Conservation (phyloP, 2,329 filamentous ascomycete species). For the Pseudogymnoascus sp. region DNA sequence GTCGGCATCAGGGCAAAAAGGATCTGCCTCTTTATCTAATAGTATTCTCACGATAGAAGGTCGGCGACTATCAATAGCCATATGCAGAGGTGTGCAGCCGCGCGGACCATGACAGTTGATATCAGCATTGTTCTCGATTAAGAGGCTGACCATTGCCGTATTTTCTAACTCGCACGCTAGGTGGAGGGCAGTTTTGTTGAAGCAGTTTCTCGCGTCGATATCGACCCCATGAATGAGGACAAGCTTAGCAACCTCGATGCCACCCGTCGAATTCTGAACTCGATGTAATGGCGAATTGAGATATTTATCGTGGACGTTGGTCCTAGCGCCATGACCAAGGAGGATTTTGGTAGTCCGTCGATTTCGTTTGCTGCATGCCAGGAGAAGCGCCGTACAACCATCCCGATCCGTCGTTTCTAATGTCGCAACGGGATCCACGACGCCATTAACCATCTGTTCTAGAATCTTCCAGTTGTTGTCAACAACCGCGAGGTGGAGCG, state of each 20-base stretch:
- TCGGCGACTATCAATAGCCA: not conserved
- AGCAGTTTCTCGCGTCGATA: not conserved
- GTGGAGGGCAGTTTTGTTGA: not conserved
- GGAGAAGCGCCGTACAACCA: not conserved
- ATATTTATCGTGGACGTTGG: not conserved
- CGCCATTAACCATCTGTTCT: not conserved
- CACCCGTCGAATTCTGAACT: not conserved
- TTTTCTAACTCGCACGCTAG: not conserved
- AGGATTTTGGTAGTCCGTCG: not conserved
- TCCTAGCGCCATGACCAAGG: not conserved
- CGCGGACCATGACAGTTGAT: not conserved
- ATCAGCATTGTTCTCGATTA: not conserved
- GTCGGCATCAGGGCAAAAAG: not conserved
- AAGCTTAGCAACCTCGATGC: not conserved
- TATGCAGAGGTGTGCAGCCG: not conserved
- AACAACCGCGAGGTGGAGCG: not conserved
- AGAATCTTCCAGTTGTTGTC: not conserved
- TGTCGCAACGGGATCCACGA: not conserved
- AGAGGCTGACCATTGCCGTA: not conserved
- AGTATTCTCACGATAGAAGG: not conserved
- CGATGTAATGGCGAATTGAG: not conserved
- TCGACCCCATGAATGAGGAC: not conserved
- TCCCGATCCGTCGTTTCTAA: not conserved
- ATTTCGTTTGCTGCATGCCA: not conserved
- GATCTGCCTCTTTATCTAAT: not conserved